Base-by-base conservation (phyloP, 805 yeast genomes). In the Wickerhamomyces alni region DNA sequence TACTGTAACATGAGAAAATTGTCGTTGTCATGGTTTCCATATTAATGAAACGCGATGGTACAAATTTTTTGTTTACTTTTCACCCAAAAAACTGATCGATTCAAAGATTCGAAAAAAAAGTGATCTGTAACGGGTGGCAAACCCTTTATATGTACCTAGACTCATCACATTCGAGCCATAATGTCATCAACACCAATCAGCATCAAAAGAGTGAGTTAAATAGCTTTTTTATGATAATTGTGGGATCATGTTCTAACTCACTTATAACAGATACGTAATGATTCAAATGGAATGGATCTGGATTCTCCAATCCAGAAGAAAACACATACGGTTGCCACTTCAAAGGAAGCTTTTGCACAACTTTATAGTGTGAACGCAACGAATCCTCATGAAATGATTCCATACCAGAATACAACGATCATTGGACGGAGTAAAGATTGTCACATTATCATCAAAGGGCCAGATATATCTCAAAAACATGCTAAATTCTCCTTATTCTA, bases 401-500 rank as follows among this genome's bases (percentile, higher is more conserved):
- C 51, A 3, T 47, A 66, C 19, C 53, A 68, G 24, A 50, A 59
- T 3, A 54, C 58, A 4, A 52, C 63, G 1, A 45, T 59, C 0
- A 58, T 75, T 5, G 86, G 86, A 1, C 65, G 86, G 42, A 76
- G 82, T 51, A 67, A 79, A 36, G 62, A 73, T 10, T 78, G 85
- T 55, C 85, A 80, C 45, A 57, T 80, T 12, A 60, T 64, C 4
- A 57, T 83, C 4, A 42, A 50, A n/a, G 80, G 77, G 9, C 59
- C 64, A 1, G 88, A 82, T 49, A 77, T 82, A 8, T 82, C 88
- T 0, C 76, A 86, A 0, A 63, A 66, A 24, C 91, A 83, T 53
- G 78, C 86, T 48, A 70, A 70, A 39, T 55, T 82, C 9, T 57
- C 70, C 3, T 58, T 72, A 5, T 62, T 75, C 38, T 52, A 63